Conservation (phyloP, 805 yeast genomes). For the Candida vaughaniae region DNA sequence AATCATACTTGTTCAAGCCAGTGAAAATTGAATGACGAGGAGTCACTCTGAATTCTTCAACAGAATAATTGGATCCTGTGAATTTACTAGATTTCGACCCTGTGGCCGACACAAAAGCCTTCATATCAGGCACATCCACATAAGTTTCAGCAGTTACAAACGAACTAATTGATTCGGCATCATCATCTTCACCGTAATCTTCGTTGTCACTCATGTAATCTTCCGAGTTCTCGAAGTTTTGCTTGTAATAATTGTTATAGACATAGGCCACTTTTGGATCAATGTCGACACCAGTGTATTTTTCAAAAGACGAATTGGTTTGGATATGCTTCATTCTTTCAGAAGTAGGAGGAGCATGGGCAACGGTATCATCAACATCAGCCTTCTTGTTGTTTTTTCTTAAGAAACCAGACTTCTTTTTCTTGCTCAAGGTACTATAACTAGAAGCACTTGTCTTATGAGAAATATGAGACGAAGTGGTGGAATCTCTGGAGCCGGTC, state of each 20-base stretch:
- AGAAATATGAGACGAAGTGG: conserved; percentile 23
- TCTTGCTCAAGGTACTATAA: conserved; percentile 19
- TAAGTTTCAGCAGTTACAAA: conserved; percentile 33
- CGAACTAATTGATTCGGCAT: conserved; percentile 27
- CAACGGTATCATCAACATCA: conserved; percentile 7
- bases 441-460: conserved; percentile 26
- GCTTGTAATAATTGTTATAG: conserved; percentile 21
- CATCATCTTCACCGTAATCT: conserved; percentile 17
- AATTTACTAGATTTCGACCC: neutral
- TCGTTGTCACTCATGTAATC: conserved; percentile 21
- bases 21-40: conserved; percentile 42
- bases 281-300: conserved; percentile 20
- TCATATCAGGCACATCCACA: conserved; percentile 16
- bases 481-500: conserved; percentile 22
- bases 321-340: conserved; percentile 28
- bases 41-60: conserved; percentile 14
- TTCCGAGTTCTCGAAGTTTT: conserved; percentile 17
- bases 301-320: conserved; percentile 24
- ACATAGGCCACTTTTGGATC: conserved; percentile 22
- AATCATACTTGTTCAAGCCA: conserved; percentile 50
- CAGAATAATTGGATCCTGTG: conserved; percentile 4
- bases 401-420: conserved; percentile 24
- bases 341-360: conserved; percentile 20
- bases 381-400: conserved; percentile 6
- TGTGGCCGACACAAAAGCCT: conserved; percentile 7